A percentile compares a stretch with the other conserved stretches of the same genome.
phyloP scores from a whole-genome alignment of 140 eudicot species.

The Oenanthe javanica region DNA sequence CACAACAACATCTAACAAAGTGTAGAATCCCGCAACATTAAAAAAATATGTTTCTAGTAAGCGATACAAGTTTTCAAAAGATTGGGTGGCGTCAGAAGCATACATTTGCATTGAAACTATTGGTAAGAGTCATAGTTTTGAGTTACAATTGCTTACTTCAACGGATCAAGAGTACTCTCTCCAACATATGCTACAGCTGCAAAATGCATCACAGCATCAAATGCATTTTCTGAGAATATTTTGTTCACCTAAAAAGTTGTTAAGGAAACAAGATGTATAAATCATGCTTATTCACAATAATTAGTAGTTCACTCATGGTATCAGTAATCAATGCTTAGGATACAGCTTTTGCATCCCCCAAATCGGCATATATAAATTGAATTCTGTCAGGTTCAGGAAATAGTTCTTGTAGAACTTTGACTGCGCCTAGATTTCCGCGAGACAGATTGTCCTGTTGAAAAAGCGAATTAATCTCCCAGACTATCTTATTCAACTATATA shows the following conservation, averaged over 20 bases:
- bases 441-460: slow-evolving; percentile 80
- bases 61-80: not conserved
- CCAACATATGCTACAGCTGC: slow-evolving; percentile 99
- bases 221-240: slow-evolving; percentile 82
- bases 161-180: slow-evolving; percentile 89
- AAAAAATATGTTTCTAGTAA: not conserved
- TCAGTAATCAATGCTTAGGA: slow-evolving; percentile 23
- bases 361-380: slow-evolving; percentile 85
- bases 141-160: slow-evolving; percentile 39
- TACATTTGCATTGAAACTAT: not conserved
- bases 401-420: slow-evolving; percentile 57
- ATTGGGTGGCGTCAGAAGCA: not conserved
- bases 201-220: slow-evolving; percentile 98
- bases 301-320: not conserved
- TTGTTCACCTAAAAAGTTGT: slow-evolving; percentile 50
- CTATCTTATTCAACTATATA: not conserved
- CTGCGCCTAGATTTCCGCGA: slow-evolving; percentile 88
- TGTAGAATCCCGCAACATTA: not conserved
- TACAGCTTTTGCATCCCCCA: slow-evolving; percentile 93
- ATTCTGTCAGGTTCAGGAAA: slow-evolving; percentile 89
- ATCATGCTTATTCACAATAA: not conserved
- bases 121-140: not conserved
- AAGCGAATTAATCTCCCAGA: not conserved
- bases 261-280: slow-evolving; percentile 37
- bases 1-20: not conserved